These are phyloP conservation scores for Dendrocalamus latiflorus DNA, from an alignment of 202 grass and related monocot species.

Conservation along the genomic window DNA sequence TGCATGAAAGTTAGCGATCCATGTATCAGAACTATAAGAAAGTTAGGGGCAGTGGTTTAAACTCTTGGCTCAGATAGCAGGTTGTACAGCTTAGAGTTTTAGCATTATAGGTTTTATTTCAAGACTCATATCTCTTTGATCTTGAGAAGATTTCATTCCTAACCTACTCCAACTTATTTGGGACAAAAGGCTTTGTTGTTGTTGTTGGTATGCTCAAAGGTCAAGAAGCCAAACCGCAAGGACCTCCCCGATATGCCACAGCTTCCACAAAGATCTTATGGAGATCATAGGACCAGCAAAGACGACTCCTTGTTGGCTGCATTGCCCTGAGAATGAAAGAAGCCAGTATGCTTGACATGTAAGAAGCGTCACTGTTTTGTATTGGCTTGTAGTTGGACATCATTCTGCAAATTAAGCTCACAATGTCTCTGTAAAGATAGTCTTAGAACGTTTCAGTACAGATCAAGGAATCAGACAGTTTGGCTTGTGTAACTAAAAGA, in stretches of 20 bases:
- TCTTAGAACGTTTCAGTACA: background rate
- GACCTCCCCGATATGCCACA: slow-evolving; percentile 42
- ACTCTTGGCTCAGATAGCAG: too few relatives aligned
- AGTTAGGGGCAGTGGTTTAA: too few relatives aligned
- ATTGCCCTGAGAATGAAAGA: slow-evolving; percentile 15
- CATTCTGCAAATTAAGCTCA: slow-evolving; percentile 28
- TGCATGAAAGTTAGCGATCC: too few relatives aligned
- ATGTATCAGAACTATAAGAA: too few relatives aligned
- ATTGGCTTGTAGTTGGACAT: slow-evolving; percentile 11
- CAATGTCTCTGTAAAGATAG: too few relatives aligned
- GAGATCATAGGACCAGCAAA: slow-evolving; percentile 37
- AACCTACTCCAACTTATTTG: too few relatives aligned
- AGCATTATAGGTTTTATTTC: too few relatives aligned
- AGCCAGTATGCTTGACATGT: slow-evolving; percentile 22
- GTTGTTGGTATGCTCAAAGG: background rate
- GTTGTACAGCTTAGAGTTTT: too few relatives aligned
- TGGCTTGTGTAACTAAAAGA: slow-evolving; percentile 4
- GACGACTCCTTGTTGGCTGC: slow-evolving; percentile 23
- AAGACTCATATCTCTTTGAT: too few relatives aligned
- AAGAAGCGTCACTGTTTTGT: slow-evolving; percentile 16
- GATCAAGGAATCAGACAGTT: background rate
- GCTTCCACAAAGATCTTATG: slow-evolving; percentile 45
- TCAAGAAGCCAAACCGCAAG: slow-evolving; percentile 36
- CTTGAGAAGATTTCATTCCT: too few relatives aligned
- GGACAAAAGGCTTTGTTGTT: too few relatives aligned